phyloP scores from a whole-genome alignment of 2,329 filamentous ascomycete species.

The Paradendryphiella salina region DNA sequence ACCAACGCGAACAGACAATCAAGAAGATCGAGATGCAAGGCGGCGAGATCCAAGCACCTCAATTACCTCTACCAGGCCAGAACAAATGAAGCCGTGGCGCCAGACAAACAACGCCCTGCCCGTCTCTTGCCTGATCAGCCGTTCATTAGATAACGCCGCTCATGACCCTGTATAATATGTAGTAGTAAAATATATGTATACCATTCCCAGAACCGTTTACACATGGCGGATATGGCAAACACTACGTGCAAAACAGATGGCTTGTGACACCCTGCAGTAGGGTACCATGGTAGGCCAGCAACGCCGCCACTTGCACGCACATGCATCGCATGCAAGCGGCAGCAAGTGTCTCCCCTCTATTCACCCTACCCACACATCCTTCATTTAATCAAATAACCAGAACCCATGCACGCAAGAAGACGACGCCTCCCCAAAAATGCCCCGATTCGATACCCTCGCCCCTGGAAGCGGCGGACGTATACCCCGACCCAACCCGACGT shows the following conservation, averaged over 20 bases:
- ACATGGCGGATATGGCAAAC: neutral
- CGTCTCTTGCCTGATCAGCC: neutral
- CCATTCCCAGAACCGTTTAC: neutral
- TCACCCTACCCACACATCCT: no score
- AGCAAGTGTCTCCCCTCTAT: no score
- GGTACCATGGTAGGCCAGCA: neutral
- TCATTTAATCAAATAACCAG: neutral
- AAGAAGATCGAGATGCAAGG: slow-evolving; percentile 51
- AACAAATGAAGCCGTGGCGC: slow-evolving; percentile 10
- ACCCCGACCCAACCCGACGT: neutral
- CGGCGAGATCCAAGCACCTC: slow-evolving; percentile 42
- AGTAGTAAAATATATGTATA: slow-evolving; percentile 11
- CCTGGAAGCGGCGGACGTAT: neutral
- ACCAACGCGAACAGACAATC: slow-evolving; percentile 75
- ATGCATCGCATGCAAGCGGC: no score
- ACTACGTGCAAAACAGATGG: neutral
- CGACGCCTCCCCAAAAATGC: neutral
- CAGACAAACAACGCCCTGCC: neutral
- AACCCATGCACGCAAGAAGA: neutral
- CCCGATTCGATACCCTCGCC: neutral
- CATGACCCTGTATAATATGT: slow-evolving; percentile 18
- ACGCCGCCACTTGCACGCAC: neutral
- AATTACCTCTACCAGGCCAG: slow-evolving; percentile 35
- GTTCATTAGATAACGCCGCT: slow-evolving; percentile 7
- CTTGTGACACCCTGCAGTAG: neutral